Conservation (phyloP, 2,329 filamentous ascomycete species). For the Aspergillus intermedius region DNA sequence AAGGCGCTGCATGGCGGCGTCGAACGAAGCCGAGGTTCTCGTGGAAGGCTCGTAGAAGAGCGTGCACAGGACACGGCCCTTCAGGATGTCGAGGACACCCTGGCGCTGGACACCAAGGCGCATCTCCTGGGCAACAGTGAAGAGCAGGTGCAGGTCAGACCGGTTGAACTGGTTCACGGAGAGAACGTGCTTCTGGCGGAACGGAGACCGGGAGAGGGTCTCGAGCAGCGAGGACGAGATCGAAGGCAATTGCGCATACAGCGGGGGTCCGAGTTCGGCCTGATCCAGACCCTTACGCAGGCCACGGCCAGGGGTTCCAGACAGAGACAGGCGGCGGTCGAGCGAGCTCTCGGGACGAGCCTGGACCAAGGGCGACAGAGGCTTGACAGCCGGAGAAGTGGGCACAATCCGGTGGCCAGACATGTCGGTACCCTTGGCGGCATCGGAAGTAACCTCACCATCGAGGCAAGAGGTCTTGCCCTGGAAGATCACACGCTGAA, state of each 20-base stretch:
- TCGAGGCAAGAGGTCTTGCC: constrained; percentile 69
- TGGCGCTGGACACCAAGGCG: constrained; percentile 87
- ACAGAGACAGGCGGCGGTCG: constrained; percentile 32
- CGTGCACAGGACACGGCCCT: constrained; percentile 77
- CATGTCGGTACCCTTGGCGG: constrained; percentile 65
- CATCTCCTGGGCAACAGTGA: constrained; percentile 98
- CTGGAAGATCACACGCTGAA: constrained; percentile 71
- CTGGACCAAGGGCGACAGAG: constrained; percentile 36
- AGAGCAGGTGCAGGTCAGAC: constrained; percentile 82
- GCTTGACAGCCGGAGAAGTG: constrained; percentile 54
- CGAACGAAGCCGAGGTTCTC: constrained; percentile 89
- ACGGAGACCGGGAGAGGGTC: constrained; percentile 71
- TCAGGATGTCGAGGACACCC: constrained; percentile 79
- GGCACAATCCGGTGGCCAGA: constrained; percentile 54
- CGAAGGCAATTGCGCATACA: constrained; percentile 47
- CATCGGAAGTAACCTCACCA: constrained; percentile 54
- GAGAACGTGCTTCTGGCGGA: constrained; percentile 83
- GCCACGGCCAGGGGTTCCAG: constrained; percentile 32
- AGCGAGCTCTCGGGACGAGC: constrained; percentile 31
- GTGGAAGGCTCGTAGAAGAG: constrained; percentile 99
- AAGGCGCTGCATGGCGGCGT: constrained; percentile 96
- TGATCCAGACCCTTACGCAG: constrained; percentile 21
- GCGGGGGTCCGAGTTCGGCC: constrained; percentile 34
- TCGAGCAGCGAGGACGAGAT: constrained; percentile 56
- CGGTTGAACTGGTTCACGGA: constrained; percentile 88